These are phyloP conservation scores for Pezicula neosporulosa DNA, from an alignment of 2,329 filamentous ascomycete genomes.

Conservation along the genomic window DNA sequence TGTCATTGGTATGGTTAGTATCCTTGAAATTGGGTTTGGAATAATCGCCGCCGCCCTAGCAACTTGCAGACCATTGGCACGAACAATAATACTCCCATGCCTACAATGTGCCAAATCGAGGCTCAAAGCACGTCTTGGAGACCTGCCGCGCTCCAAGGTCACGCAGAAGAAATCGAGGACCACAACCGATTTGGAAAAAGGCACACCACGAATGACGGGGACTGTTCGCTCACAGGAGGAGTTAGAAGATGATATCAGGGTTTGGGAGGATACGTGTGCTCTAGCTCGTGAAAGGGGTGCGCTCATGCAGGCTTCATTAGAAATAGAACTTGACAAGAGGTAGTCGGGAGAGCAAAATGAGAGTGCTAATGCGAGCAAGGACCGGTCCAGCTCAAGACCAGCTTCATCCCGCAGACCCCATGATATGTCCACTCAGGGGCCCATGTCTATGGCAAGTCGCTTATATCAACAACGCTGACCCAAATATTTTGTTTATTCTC, in stretches of 20 bases:
- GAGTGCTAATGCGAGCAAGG: too few species aligned
- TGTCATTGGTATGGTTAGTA: background rate
- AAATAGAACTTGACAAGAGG: too few species aligned
- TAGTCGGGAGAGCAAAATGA: too few species aligned
- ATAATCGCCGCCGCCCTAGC: slow-evolving; percentile 1
- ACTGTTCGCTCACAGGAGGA: background rate
- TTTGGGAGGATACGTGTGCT: background rate
- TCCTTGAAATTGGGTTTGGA: slow-evolving; percentile 1
- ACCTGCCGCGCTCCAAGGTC: background rate
- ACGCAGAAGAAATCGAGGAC: background rate
- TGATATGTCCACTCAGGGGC: background rate
- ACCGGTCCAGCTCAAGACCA: too few species aligned
- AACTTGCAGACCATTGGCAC: background rate
- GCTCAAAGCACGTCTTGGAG: background rate
- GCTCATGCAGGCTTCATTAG: background rate
- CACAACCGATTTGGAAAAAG: too few species aligned
- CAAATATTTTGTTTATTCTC: slow-evolving; percentile 27
- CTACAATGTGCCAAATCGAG: background rate
- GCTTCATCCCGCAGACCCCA: too few species aligned
- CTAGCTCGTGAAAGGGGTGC: background rate
- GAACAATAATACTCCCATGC: background rate
- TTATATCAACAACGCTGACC: slow-evolving; percentile 19
- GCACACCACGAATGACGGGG: background rate
- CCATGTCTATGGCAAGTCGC: slow-evolving; percentile 6
- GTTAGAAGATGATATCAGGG: background rate